A percentile compares a stretch with the other conserved stretches of the same genome.
phyloP scores from a whole-genome alignment of 306 rosid species.

The Quillaja saponaria region DNA sequence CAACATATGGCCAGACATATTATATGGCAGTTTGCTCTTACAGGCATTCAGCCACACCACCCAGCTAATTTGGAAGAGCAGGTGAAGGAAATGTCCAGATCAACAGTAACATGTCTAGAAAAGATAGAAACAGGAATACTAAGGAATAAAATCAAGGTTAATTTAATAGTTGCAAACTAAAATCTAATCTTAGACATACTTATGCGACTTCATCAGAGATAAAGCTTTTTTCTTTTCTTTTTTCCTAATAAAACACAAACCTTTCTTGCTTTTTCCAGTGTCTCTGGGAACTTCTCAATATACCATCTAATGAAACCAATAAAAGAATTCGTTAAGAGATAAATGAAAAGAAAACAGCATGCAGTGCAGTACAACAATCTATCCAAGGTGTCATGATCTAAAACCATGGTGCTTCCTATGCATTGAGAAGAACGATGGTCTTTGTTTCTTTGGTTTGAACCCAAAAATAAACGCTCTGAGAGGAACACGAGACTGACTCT shows the following conservation, averaged over 20 bases:
- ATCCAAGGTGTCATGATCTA: constrained; percentile 38
- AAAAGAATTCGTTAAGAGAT: constrained; percentile 21
- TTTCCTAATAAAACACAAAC: constrained; percentile 24
- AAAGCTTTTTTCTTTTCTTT: too few relatives aligned
- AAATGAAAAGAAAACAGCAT: background rate
- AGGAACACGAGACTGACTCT: constrained; percentile 58
- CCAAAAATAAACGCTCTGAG: constrained; percentile 88
- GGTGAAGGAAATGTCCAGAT: background rate
- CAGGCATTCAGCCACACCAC: background rate
- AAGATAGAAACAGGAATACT: background rate
- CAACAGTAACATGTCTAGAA: background rate
- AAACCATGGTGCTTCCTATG: constrained; percentile 51
- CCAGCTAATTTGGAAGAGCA: background rate
- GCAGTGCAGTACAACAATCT: constrained; percentile 23
- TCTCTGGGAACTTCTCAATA: constrained; percentile 15
- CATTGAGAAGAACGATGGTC: constrained; percentile 72
- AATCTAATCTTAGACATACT: constrained; percentile 20
- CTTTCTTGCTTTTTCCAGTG: background rate
- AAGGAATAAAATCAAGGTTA: too few relatives aligned
- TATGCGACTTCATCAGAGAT: constrained; percentile 15
- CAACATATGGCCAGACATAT: background rate
- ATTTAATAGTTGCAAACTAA: constrained; percentile 9
- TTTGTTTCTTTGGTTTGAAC: constrained; percentile 68
- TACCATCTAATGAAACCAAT: constrained; percentile 33
- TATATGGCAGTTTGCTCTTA: background rate